Base-by-base conservation (phyloP, 2,329 filamentous ascomycete species). In the Harringtonia lauricola region DNA sequence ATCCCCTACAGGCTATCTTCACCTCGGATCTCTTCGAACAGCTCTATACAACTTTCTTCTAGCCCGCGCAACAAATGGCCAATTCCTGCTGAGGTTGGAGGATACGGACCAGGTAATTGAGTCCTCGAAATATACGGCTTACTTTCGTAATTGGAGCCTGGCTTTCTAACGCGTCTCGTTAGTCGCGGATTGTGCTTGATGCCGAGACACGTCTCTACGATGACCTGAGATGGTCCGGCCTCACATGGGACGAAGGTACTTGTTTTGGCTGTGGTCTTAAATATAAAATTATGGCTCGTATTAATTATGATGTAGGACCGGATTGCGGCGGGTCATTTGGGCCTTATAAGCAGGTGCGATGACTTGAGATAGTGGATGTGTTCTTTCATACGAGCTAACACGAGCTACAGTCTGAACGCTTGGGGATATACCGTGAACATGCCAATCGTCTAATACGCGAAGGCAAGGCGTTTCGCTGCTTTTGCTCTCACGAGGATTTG, bases 31-130 rank as follows among this genome's bases (percentile, higher is more conserved):
- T 1, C 63, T 98, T 30, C 74, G 92, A 46, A 98, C 92, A 0
- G 94, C 94, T 0, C 64, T 98, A n/a, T 96, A 88, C 67, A 96
- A 95, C 57, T 95, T 90, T 53, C 68, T 98, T 5, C 72, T 94
- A n/a, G 89, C 92, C 1, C 85, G 81, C 55, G 79, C 83, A 3
- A 95, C 92, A 0, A 81, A 83, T 5, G 92, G 92, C 8, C 83
- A 94, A 59, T 98, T 98, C 55, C 64, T 98, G 12, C 66, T 98
- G 40, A 79, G 92, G 10, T 80, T 98, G 50, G 92, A 98, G 66
- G 92, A 98, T 60, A 98, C 92, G 5, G 92, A 96, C 63, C 85
- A 86, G 72, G 85, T 88, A 63, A 52, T 26, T 26, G 24, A 26
- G 24, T 26, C 24, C 10, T 7, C 10, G 24, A 7, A 33, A 33